phyloP scores from a whole-genome alignment of 805 yeast species.

The Hanseniaspora opuntiae region DNA sequence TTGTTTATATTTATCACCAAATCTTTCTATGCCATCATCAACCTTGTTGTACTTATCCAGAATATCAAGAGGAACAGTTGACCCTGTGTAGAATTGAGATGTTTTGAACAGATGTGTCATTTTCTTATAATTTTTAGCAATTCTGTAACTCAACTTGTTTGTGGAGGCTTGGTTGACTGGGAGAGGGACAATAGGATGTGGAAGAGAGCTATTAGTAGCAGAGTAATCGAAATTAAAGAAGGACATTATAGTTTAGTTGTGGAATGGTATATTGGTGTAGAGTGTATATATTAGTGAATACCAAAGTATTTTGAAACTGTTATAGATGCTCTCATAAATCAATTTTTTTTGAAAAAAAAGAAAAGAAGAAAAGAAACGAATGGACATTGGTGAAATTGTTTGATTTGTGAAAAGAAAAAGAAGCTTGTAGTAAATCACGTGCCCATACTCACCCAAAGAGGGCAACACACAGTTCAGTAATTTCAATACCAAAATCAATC shows the following conservation, averaged over 20 bases:
- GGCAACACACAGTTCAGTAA: no score
- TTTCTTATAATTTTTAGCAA: constrained; percentile 8
- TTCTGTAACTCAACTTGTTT: constrained; percentile 3
- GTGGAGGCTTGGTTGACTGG: constrained; percentile 9
- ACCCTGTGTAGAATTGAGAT: constrained; percentile 11
- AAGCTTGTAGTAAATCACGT: no score
- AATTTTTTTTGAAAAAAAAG: neutral
- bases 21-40: constrained; percentile 64
- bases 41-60: constrained; percentile 20
- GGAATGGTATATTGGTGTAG: neutral
- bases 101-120: neutral
- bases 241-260: neutral
- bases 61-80: constrained; percentile 11
- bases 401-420: neutral
- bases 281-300: neutral
- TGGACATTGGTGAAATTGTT: no score
- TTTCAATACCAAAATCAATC: neutral
- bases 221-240: constrained; percentile 10
- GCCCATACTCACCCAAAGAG: no score
- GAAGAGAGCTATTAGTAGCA: constrained; percentile 11
- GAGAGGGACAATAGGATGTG: constrained; percentile 8
- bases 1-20: constrained; percentile 66
- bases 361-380: neutral
- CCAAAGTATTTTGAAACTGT: neutral
- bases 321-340: no score